phyloP scores from a whole-genome alignment of 2,329 filamentous ascomycete species.

The Cercospora sesami region DNA sequence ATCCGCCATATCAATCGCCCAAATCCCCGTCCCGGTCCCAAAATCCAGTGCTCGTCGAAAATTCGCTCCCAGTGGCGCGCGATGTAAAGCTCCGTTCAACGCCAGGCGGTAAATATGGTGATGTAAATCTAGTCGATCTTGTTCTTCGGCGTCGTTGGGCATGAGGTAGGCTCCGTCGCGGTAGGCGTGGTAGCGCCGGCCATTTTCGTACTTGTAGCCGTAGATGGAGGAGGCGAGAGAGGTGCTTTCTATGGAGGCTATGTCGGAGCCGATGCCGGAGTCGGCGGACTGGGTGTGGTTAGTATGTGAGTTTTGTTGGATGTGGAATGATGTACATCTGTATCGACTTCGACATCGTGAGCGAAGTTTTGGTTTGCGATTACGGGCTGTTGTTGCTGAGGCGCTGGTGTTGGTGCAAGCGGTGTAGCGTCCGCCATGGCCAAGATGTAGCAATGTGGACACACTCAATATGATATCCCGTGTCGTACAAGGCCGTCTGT shows the following conservation, averaged over 20 bases:
- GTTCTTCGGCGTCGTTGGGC: slow-evolving; percentile 32
- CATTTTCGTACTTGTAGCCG: slow-evolving; percentile 23
- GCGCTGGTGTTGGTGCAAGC: background rate
- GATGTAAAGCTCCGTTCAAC: slow-evolving; percentile 19
- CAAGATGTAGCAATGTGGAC: background rate
- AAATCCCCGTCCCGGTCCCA: slow-evolving; percentile 33
- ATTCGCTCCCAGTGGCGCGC: slow-evolving; percentile 8
- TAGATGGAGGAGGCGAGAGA: slow-evolving; percentile 22
- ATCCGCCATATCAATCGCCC: slow-evolving; percentile 40
- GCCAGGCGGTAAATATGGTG: slow-evolving; percentile 23
- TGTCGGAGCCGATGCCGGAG: slow-evolving; percentile 18
- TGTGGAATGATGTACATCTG: slow-evolving; percentile 4
- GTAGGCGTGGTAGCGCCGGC: slow-evolving; percentile 26
- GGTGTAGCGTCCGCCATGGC: background rate
- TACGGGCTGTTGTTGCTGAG: background rate
- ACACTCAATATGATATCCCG: background rate
- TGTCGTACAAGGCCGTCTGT: background rate
- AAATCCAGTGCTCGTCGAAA: slow-evolving; percentile 19
- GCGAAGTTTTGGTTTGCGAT: slow-evolving; percentile 4
- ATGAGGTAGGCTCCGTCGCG: slow-evolving; percentile 27
- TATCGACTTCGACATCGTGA: slow-evolving; percentile 12
- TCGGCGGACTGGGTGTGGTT: slow-evolving; percentile 8
- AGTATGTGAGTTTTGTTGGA: background rate
- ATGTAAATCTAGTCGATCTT: slow-evolving; percentile 31
- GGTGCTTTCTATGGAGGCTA: slow-evolving; percentile 15